Evolutionary conservation across 768 basidiomycete species (phyloP).

Genomic region (Boletus coccyginus): DNA sequence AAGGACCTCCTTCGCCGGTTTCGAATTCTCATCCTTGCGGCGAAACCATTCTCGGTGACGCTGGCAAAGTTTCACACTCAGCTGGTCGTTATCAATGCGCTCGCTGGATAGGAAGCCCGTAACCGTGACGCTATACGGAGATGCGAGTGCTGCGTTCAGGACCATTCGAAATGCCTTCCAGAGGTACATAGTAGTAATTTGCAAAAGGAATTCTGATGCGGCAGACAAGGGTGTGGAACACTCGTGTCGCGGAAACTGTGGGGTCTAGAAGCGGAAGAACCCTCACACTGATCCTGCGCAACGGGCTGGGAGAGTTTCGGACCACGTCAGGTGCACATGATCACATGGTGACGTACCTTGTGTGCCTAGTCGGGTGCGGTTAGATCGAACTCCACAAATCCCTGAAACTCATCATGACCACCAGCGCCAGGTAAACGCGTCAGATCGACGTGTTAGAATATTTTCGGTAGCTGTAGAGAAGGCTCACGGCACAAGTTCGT

Average conservation of each 20-base stretch:
- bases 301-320: conserved; percentile 40
- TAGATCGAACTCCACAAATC: conserved; percentile 56
- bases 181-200: conserved; percentile 44
- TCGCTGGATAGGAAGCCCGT: conserved; percentile 54
- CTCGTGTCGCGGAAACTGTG: conserved; percentile 62
- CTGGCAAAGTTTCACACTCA: conserved; percentile 27
- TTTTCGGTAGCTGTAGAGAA: neutral
- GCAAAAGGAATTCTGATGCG: neutral
- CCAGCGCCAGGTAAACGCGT: conserved; percentile 43
- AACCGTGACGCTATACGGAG: conserved; percentile 41
- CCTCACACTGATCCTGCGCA: conserved; percentile 54
- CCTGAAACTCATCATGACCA: conserved; percentile 63
- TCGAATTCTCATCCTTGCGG: conserved; percentile 51
- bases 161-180: conserved; percentile 49
- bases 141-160: neutral
- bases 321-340: neutral
- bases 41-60: conserved; percentile 75
- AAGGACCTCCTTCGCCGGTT: conserved; percentile 47
- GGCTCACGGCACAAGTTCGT: conserved; percentile 58
- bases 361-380: conserved; percentile 61
- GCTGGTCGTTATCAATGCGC: conserved; percentile 3
- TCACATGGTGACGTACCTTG: conserved; percentile 41
- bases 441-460: neutral
- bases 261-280: conserved; percentile 38
- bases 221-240: neutral